Percentiles rank a stretch among this genome's conserved stretches.
phyloP scores from a whole-genome alignment of 2,329 filamentous ascomycete genomes.

The Phaeosphaeria sp. region DNA sequence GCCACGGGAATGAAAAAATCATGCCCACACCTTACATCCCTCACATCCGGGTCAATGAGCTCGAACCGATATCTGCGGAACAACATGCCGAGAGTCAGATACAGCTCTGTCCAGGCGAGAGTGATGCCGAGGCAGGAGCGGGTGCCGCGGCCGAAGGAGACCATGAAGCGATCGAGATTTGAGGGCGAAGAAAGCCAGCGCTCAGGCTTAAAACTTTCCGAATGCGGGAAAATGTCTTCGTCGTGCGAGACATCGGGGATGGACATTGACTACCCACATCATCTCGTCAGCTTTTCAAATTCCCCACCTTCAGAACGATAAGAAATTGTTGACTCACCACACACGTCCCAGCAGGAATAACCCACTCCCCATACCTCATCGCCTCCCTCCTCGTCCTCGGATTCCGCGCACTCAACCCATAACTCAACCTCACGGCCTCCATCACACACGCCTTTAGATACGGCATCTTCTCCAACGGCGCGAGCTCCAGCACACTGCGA shows the following conservation, averaged over 20 bases:
- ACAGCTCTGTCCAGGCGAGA: conserved; percentile 44
- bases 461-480: conserved; percentile 31
- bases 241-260: conserved; percentile 46
- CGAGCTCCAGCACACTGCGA: conserved; percentile 28
- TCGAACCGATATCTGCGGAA: conserved; percentile 42
- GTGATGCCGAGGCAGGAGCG: conserved; percentile 53
- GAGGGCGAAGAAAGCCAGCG: conserved; percentile 47
- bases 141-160: conserved; percentile 52
- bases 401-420: conserved; percentile 49
- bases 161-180: conserved; percentile 48
- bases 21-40: conserved; percentile 42
- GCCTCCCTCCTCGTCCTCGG: conserved; percentile 38
- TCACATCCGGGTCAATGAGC: conserved; percentile 35
- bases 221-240: conserved; percentile 47
- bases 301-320: no score
- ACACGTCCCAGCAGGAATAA: conserved; percentile 44
- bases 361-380: conserved; percentile 34
- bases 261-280: conserved; percentile 44
- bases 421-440: conserved; percentile 46
- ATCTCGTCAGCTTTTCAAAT: no score
- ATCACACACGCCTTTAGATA: conserved; percentile 35
- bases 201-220: conserved; percentile 47
- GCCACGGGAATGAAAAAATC: conserved; percentile 50
- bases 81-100: conserved; percentile 43
- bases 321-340: conserved; percentile 21